phyloP scores from a whole-genome alignment of 805 yeast species.

The Ogataea henricii region DNA sequence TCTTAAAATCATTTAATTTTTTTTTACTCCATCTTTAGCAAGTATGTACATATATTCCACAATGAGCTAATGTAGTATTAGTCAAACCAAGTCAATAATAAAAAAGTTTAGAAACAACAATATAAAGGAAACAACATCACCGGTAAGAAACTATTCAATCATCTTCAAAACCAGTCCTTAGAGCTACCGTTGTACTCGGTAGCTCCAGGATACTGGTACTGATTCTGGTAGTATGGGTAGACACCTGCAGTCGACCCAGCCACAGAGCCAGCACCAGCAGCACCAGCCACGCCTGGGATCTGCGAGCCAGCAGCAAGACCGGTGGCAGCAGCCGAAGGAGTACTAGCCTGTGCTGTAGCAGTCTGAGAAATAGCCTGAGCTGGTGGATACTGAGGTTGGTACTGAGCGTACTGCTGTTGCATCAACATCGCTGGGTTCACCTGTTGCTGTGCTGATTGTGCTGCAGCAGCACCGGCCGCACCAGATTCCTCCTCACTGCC shows the following conservation, averaged over 20 bases:
- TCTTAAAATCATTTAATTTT: not conserved
- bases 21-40: not conserved
- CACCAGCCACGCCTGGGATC: constrained; percentile 22
- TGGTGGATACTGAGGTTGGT: constrained; percentile 22
- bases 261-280: constrained; percentile 15
- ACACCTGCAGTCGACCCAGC: constrained; percentile 17
- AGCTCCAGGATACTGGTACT: constrained; percentile 26
- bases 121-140: not conserved
- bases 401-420: constrained; percentile 30
- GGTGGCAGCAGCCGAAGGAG: constrained; percentile 19
- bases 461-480: constrained; percentile 15
- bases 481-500: constrained; percentile 19
- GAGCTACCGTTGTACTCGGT: constrained; percentile 25
- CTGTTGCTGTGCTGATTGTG: constrained; percentile 23
- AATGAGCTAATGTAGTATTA: constrained; percentile 7
- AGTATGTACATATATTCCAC: constrained; percentile 4
- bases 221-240: constrained; percentile 29
- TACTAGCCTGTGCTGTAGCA: constrained; percentile 15
- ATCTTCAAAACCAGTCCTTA: constrained; percentile 28
- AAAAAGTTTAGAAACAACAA: constrained; percentile 1
- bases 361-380: constrained; percentile 14
- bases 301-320: constrained; percentile 18
- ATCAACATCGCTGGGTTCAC: constrained; percentile 26
- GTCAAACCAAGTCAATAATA: constrained; percentile 6
- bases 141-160: not conserved